These are phyloP conservation scores for Penicillium digitatum DNA, from an alignment of 2,329 filamentous ascomycete species.

Conservation along the genomic window DNA sequence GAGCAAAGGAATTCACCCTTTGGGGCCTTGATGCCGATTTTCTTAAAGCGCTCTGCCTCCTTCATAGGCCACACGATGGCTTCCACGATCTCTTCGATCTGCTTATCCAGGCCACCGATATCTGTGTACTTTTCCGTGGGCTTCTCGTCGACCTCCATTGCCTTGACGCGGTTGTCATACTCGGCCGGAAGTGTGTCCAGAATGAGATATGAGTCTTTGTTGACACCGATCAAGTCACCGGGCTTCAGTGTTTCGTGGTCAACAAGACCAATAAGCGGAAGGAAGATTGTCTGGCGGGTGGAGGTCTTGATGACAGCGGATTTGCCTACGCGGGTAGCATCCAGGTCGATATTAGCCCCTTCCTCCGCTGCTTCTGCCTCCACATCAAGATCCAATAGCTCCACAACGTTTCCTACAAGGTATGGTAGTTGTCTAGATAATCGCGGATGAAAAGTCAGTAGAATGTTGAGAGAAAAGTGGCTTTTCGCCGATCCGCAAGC, in stretches of 20 bases:
- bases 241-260: constrained; percentile 94
- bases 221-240: constrained; percentile 93
- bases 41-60: constrained; percentile 98
- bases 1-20: constrained; percentile 65
- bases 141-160: constrained; percentile 99
- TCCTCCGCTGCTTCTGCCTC: constrained; percentile 94
- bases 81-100: constrained; percentile 97
- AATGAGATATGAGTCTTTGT: constrained; percentile 98
- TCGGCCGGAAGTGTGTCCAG: constrained; percentile 95
- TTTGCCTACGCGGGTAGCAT: constrained; percentile 94
- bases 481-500: not conserved
- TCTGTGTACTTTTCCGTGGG: constrained; percentile 98
- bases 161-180: constrained; percentile 98
- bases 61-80: constrained; percentile 99
- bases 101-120: constrained; percentile 95
- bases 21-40: constrained; percentile 98
- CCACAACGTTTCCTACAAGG: constrained; percentile 96
- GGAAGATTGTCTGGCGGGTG: constrained; percentile 95
- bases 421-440: constrained; percentile 82
- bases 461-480: not conserved
- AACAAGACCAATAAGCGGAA: constrained; percentile 93
- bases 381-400: constrained; percentile 93
- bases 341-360: constrained; percentile 96
- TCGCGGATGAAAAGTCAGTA: constrained; percentile 11
- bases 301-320: constrained; percentile 99